Conservation (phyloP, 1,284 basidiomycete genomes). For the Coniferiporia sulphurascens region DNA sequence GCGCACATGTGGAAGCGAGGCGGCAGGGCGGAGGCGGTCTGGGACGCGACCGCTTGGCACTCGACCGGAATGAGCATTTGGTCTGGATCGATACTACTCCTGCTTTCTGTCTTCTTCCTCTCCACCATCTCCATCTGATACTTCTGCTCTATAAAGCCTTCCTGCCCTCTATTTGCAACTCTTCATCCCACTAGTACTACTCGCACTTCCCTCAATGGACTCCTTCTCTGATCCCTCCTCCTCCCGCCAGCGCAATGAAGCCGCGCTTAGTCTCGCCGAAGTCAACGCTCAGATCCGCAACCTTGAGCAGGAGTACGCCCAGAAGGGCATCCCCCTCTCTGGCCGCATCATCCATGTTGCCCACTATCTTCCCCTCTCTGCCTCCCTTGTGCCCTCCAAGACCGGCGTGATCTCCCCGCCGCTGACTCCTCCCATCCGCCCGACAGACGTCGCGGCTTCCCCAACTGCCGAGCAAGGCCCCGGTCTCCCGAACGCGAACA, state of each 20-base stretch:
- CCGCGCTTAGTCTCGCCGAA: constrained; percentile 39
- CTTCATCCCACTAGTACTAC: not conserved
- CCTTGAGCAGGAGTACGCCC: constrained; percentile 10
- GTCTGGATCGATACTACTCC: not conserved
- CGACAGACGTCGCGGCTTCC: constrained; percentile 34
- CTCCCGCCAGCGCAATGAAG: constrained; percentile 30
- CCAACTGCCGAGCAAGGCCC: constrained; percentile 20
- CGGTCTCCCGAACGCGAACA: constrained; percentile 23
- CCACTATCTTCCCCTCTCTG: constrained; percentile 73
- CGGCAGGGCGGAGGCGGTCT: not conserved
- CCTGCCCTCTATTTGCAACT: not conserved
- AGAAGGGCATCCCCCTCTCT: constrained; percentile 44
- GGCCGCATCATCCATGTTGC: constrained; percentile 86
- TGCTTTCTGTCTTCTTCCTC: not conserved
- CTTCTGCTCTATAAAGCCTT: not conserved
- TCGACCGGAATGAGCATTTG: not conserved
- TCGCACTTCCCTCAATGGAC: constrained; percentile 33
- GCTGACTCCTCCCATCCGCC: constrained; percentile 53
- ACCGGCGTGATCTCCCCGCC: constrained; percentile 56
- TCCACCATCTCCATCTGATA: not conserved
- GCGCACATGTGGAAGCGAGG: not conserved
- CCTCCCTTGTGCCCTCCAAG: constrained; percentile 43
- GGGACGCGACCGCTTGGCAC: no score
- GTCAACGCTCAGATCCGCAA: constrained; percentile 52
- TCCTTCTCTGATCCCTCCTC: constrained; percentile 41